Conservation (phyloP, 208 protist genomes). For the Crithidia thermophila region DNA sequence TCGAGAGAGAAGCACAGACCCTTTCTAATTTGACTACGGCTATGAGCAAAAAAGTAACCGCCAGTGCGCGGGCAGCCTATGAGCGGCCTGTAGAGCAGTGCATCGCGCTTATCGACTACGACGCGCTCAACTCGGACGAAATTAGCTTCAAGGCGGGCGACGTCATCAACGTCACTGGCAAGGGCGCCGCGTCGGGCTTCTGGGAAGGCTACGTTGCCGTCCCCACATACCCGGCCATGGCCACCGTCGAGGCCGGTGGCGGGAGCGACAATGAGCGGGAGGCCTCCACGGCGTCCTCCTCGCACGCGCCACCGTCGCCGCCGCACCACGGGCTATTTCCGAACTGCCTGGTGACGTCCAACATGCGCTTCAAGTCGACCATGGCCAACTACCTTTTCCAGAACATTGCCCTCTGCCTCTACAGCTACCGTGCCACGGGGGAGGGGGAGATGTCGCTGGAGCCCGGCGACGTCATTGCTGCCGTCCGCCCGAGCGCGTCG, state of each 20-base stretch:
- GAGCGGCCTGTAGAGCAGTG: conserved; percentile 56
- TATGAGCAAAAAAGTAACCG: background rate
- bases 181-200: conserved; percentile 79
- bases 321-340: conserved; percentile 44
- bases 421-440: conserved; percentile 50
- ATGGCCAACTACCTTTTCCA: conserved; percentile 23
- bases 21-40: no score
- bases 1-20: no score
- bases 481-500: conserved; percentile 44
- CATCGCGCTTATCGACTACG: conserved; percentile 84
- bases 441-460: conserved; percentile 69
- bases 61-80: background rate
- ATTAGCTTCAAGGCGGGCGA: conserved; percentile 88
- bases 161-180: conserved; percentile 79
- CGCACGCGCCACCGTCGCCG: background rate
- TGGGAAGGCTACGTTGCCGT: conserved; percentile 80
- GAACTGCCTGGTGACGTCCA: conserved; percentile 68
- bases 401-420: conserved; percentile 67
- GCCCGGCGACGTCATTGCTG: conserved; percentile 57
- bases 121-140: conserved; percentile 56
- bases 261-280: conserved; percentile 15
- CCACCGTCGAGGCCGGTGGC: conserved; percentile 1
- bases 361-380: conserved; percentile 30
- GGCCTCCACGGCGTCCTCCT: background rate
- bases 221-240: conserved; percentile 12